A percentile compares a stretch with the other conserved stretches of the same genome.
These are phyloP conservation scores for Knoxia roxburghii DNA, from an alignment of 257 asterid genomes.

Conservation along the genomic window DNA sequence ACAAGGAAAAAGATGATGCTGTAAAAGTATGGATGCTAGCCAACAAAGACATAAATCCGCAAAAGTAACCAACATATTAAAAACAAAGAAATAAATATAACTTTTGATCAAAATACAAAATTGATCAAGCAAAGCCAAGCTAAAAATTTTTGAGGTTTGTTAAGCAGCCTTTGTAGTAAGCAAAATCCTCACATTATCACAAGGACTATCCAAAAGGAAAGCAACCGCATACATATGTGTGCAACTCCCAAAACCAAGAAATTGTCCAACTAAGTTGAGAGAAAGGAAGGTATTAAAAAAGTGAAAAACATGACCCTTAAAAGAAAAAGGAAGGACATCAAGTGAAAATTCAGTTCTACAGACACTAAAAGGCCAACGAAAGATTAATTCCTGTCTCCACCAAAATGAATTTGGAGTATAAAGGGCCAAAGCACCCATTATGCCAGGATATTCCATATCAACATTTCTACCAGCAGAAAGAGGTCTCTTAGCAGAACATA, in stretches of 20 bases:
- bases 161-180: not conserved
- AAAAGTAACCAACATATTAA: not conserved
- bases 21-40: not conserved
- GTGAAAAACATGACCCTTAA: not conserved
- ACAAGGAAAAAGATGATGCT: not conserved
- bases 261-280: not conserved
- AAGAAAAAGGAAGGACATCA: not conserved
- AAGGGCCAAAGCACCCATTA: not conserved
- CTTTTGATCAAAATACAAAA: not conserved
- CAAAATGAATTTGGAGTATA: not conserved
- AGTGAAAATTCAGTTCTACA: not conserved
- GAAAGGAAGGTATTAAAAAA: not conserved
- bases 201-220: not conserved
- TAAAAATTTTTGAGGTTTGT: not conserved
- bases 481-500: not conserved
- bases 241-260: not conserved
- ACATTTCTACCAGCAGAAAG: not conserved
- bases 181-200: not conserved
- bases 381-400: not conserved
- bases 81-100: not conserved
- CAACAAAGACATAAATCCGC: not conserved
- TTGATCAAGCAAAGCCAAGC: not conserved
- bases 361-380: not conserved
- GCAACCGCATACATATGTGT: not conserved
- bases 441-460: not conserved